These are phyloP conservation scores for Solanum lycopersicoides DNA, from an alignment of 257 asterid species.

Conservation along the genomic window DNA sequence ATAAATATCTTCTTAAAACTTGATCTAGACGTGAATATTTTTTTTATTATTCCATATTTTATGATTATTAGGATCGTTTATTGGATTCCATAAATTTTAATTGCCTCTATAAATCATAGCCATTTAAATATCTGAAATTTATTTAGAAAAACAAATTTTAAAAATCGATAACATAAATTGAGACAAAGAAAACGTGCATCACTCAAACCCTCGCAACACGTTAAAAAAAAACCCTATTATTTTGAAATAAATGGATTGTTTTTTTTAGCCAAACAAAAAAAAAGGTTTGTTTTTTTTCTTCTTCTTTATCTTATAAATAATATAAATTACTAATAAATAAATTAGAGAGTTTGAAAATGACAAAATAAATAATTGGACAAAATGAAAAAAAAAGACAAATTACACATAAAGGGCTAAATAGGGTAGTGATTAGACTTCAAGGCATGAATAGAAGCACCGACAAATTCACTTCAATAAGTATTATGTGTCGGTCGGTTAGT, in stretches of 20 bases:
- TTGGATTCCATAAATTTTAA: background rate
- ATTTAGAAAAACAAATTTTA: background rate
- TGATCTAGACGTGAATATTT: background rate
- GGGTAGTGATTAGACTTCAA: background rate
- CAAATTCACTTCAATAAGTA: background rate
- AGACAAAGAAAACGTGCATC: background rate
- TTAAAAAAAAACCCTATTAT: background rate
- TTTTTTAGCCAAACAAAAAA: background rate
- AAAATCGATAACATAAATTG: background rate
- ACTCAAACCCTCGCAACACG: background rate
- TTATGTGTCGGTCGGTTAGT: background rate
- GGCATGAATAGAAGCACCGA: background rate
- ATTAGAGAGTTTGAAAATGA: background rate
- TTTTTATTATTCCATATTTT: background rate
- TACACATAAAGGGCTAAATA: background rate
- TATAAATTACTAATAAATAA: background rate
- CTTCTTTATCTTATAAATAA: background rate
- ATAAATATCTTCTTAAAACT: background rate
- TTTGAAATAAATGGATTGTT: background rate
- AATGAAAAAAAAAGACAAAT: background rate
- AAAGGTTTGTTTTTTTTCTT: background rate
- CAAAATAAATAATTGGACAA: background rate
- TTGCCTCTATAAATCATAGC: background rate
- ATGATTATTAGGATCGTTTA: background rate
- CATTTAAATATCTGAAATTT: background rate